These are phyloP conservation scores for Nasturtium officinale DNA, from an alignment of 345 rosid genomes.

Conservation along the genomic window DNA sequence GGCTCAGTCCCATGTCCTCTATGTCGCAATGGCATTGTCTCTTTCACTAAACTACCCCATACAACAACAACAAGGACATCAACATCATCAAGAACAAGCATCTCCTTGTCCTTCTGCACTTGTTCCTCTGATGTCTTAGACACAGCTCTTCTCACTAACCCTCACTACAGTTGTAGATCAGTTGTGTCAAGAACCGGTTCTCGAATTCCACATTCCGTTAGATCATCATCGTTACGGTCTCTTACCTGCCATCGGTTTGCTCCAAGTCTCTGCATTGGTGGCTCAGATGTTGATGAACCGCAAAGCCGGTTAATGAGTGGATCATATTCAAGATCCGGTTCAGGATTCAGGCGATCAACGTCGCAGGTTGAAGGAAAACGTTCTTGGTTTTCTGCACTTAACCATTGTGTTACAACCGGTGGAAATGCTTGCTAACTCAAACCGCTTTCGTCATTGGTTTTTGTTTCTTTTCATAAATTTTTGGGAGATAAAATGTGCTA, in stretches of 20 bases:
- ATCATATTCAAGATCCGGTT: slow-evolving; percentile 53
- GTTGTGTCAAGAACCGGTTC: slow-evolving; percentile 55
- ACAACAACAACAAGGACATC: slow-evolving; percentile 26
- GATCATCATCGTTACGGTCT: slow-evolving; percentile 71
- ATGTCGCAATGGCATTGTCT: slow-evolving; percentile 82
- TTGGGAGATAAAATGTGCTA: slow-evolving; percentile 21
- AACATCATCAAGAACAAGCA: slow-evolving; percentile 61
- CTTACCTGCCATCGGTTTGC: slow-evolving; percentile 75
- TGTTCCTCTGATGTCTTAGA: slow-evolving; percentile 70
- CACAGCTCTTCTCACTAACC: slow-evolving; percentile 55
- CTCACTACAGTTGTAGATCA: slow-evolving; percentile 66
- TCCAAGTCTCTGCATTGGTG: slow-evolving; percentile 75
- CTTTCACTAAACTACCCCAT: slow-evolving; percentile 69
- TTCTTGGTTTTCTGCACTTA: slow-evolving; percentile 78
- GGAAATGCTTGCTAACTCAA: slow-evolving; percentile 58
- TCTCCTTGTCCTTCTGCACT: slow-evolving; percentile 71
- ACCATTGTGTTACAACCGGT: slow-evolving; percentile 67
- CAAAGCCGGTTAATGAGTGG: slow-evolving; percentile 49
- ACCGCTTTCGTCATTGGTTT: slow-evolving; percentile 15
- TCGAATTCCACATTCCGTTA: slow-evolving; percentile 36
- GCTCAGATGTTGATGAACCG: slow-evolving; percentile 57
- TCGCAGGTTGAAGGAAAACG: slow-evolving; percentile 54
- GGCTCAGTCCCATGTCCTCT: slow-evolving; percentile 93
- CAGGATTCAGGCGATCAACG: slow-evolving; percentile 49
- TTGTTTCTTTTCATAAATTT: not conserved